Conservation (phyloP, 306 rosid species). For the Casuarina cunninghamiana region DNA sequence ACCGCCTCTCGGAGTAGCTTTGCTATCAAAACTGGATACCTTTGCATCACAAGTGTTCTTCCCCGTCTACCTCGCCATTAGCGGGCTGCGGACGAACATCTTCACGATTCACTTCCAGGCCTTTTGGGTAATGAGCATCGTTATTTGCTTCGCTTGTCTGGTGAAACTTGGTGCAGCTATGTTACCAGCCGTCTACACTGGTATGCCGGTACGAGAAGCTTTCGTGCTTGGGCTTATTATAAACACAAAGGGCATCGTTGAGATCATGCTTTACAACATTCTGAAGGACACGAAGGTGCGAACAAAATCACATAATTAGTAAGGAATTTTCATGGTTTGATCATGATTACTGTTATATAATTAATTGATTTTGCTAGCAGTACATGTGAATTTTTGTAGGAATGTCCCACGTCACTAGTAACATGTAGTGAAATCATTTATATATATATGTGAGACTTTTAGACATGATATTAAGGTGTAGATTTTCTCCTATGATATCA, state of each 20-base stretch:
- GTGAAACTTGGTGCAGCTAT: slow-evolving; percentile 55
- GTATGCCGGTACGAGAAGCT: slow-evolving; percentile 38
- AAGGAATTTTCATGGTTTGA: neutral
- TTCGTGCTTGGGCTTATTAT: slow-evolving; percentile 53
- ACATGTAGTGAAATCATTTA: too few relatives aligned
- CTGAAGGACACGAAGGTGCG: slow-evolving; percentile 49
- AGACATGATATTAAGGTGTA: too few relatives aligned
- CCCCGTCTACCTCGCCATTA: slow-evolving; percentile 57
- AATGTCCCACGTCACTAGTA: too few relatives aligned
- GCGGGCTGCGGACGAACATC: slow-evolving; percentile 55
- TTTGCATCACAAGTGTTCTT: slow-evolving; percentile 38
- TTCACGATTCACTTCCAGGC: slow-evolving; percentile 21
- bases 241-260: slow-evolving; percentile 62
- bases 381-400: too few relatives aligned
- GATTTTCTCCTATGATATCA: too few relatives aligned
- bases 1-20: slow-evolving; percentile 59
- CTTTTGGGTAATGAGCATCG: slow-evolving; percentile 14
- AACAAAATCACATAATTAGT: neutral
- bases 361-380: too few relatives aligned
- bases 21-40: slow-evolving; percentile 46
- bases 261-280: slow-evolving; percentile 46
- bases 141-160: slow-evolving; percentile 25
- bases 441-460: too few relatives aligned
- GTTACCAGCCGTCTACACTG: slow-evolving; percentile 40
- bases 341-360: neutral